These are phyloP conservation scores for Talaromyces piceae DNA, from an alignment of 2,329 filamentous ascomycete species.

Conservation along the genomic window DNA sequence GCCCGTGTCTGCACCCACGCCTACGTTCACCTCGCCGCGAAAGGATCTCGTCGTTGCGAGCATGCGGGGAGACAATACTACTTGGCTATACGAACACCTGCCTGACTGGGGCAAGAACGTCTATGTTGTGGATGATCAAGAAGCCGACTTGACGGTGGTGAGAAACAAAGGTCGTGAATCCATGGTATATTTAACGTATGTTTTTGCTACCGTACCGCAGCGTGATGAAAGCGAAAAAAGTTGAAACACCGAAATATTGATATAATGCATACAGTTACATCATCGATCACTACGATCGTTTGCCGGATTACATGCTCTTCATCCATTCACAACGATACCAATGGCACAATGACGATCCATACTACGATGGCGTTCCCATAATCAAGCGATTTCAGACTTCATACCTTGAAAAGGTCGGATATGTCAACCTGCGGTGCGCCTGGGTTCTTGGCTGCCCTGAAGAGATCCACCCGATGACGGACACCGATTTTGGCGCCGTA, in stretches of 20 bases:
- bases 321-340: conserved; percentile 34
- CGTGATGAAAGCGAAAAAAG: no score
- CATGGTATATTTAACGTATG: conserved; percentile 39
- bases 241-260: not conserved
- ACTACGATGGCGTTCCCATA: conserved; percentile 44
- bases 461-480: conserved; percentile 42
- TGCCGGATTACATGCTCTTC: conserved; percentile 36
- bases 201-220: not conserved
- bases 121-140: conserved; percentile 48
- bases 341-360: conserved; percentile 47
- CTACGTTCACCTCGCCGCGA: conserved; percentile 5
- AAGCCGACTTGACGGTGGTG: conserved; percentile 42
- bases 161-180: conserved; percentile 38
- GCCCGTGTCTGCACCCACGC: conserved; percentile 1
- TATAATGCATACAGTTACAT: conserved; percentile 27
- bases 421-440: conserved; percentile 48
- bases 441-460: conserved; percentile 47
- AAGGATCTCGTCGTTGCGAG: conserved; percentile 35
- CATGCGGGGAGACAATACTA: conserved; percentile 32
- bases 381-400: conserved; percentile 43
- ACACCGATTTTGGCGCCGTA: conserved; percentile 36
- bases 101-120: conserved; percentile 46
- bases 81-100: conserved; percentile 33
- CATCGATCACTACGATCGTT: conserved; percentile 35
- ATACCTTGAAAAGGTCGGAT: conserved; percentile 44